phyloP scores from a whole-genome alignment of 306 rosid species.

The Pterocarpus santalinus region DNA sequence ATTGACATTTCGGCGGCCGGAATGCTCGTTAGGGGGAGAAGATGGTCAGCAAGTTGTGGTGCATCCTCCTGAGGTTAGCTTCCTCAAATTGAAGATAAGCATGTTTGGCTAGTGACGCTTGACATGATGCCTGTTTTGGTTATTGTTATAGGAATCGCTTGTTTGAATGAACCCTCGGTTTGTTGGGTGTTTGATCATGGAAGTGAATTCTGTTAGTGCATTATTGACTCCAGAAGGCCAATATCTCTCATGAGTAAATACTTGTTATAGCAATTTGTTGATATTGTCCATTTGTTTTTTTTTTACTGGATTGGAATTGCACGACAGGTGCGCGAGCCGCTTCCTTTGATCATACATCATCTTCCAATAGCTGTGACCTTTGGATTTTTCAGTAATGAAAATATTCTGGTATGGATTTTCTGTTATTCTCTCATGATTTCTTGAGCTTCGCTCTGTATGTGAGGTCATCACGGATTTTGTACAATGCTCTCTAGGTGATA shows the following conservation, averaged over 20 bases:
- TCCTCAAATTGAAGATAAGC: not conserved
- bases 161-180: constrained; percentile 2
- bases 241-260: constrained; percentile 22
- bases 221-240: not conserved
- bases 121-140: not conserved
- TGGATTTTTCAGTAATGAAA: constrained; percentile 80
- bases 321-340: constrained; percentile 82
- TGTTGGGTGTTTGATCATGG: not conserved
- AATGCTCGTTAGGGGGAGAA: constrained; percentile 85
- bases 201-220: not conserved
- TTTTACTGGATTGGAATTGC: constrained; percentile 34
- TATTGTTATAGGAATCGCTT: not conserved
- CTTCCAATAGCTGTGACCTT: constrained; percentile 94
- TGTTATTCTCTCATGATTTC: not conserved
- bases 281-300: not conserved
- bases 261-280: not conserved
- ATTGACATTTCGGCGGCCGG: constrained; percentile 85
- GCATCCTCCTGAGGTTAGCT: constrained; percentile 88
- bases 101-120: not conserved
- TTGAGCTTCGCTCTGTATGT: constrained; percentile 14
- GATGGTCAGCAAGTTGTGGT: constrained; percentile 85
- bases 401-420: constrained; percentile 61
- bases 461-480: constrained; percentile 30
- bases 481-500: constrained; percentile 63
- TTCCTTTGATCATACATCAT: constrained; percentile 88